phyloP scores from a whole-genome alignment of 1,139 yeast species.

The Candida smagusa region DNA sequence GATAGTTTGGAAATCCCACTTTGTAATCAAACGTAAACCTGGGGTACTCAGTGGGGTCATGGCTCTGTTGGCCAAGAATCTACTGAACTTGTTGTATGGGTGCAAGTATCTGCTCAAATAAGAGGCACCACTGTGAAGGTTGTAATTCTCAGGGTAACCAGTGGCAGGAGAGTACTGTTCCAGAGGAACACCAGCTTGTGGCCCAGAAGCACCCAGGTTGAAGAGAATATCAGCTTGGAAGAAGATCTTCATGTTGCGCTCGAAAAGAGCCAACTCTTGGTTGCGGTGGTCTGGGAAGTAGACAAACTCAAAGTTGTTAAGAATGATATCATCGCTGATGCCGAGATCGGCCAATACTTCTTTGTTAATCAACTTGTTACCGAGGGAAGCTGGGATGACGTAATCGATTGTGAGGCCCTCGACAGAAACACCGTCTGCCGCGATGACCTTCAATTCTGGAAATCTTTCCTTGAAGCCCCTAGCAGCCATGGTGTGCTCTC shows the following conservation, averaged over 20 bases:
- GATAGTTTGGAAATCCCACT: slow-evolving; percentile 22
- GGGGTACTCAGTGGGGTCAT: slow-evolving; percentile 13
- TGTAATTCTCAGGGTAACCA: slow-evolving; percentile 17
- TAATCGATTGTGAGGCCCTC: slow-evolving; percentile 28
- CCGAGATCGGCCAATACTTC: slow-evolving; percentile 21
- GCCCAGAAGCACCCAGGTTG: slow-evolving; percentile 17
- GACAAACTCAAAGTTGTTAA: slow-evolving; percentile 23
- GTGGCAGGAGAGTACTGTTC: slow-evolving; percentile 21
- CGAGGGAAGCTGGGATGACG: slow-evolving; percentile 16
- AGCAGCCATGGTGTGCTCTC: slow-evolving; percentile 57
- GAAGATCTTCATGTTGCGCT: slow-evolving; percentile 17
- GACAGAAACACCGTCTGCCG: slow-evolving; percentile 36
- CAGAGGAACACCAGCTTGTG: slow-evolving; percentile 11
- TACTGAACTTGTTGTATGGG: slow-evolving; percentile 20
- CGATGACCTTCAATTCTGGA: slow-evolving; percentile 51
- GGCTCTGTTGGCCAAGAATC: slow-evolving; percentile 26
- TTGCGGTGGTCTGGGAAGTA: slow-evolving; percentile 21
- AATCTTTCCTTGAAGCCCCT: slow-evolving; percentile 45
- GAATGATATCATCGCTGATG: slow-evolving; percentile 15
- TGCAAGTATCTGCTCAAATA: slow-evolving; percentile 19
- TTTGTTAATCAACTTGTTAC: slow-evolving; percentile 19
- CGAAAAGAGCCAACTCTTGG: slow-evolving; percentile 23
- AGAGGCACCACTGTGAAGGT: slow-evolving; percentile 21
- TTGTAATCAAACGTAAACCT: slow-evolving; percentile 17
- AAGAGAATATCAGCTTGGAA: slow-evolving; percentile 25